phyloP scores from a whole-genome alignment of 345 rosid genomes.

The Ceriops decandra region DNA sequence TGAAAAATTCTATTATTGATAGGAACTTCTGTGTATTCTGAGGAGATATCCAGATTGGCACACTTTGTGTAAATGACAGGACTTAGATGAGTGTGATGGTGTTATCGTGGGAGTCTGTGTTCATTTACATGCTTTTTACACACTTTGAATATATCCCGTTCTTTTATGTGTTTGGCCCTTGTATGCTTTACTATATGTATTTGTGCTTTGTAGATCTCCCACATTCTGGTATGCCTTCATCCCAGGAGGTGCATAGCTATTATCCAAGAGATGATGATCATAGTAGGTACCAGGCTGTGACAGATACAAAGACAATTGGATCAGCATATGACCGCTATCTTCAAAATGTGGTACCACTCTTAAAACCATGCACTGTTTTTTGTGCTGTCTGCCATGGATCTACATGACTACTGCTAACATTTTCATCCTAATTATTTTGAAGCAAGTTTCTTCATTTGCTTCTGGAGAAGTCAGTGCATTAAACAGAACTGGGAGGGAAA shows the following conservation, averaged over 20 bases:
- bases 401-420: constrained; percentile 20
- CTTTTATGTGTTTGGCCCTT: background rate
- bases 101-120: too few species aligned
- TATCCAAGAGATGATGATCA: constrained; percentile 58
- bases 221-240: constrained; percentile 40
- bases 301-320: constrained; percentile 67
- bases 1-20: too few species aligned
- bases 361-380: background rate
- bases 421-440: constrained; percentile 30
- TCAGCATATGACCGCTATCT: constrained; percentile 82
- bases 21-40: too few species aligned
- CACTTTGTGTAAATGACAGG: too few species aligned
- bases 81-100: too few species aligned
- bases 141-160: too few species aligned
- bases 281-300: constrained; percentile 39
- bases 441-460: constrained; percentile 59
- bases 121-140: background rate
- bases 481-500: constrained; percentile 41
- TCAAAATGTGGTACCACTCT: constrained; percentile 45
- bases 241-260: constrained; percentile 49
- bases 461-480: constrained; percentile 54
- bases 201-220: constrained; percentile 33
- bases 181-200: background rate
- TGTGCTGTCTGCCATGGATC: background rate
- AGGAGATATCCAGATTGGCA: too few species aligned